Base-by-base conservation (phyloP, 2,329 filamentous ascomycete species). In the Ophiocordyceps polyrhachis-furcata region DNA sequence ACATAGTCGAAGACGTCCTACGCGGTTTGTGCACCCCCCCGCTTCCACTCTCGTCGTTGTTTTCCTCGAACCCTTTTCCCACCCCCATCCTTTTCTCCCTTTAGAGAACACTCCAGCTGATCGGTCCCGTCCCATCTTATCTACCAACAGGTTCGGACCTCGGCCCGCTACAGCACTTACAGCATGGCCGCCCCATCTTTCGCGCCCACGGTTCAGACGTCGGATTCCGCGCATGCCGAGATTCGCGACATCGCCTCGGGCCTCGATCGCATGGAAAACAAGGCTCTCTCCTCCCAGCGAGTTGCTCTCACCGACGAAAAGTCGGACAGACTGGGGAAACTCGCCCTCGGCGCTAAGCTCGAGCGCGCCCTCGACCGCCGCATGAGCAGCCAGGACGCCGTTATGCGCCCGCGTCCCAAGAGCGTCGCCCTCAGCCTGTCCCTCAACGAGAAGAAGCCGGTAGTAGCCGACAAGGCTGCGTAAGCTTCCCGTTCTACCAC, bases 261-360 rank as follows among this genome's bases (percentile, higher is more conserved):
- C 48, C 76, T 94, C 50, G 80, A 86, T 56, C 83, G 87, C 56
- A 83, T 95, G 66, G 84, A 93, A 63, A 91, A 93, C 70, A 86
- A 85, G 64, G 83, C 82, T 43, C 77, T 94, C 25, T 68, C 76
- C 53, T 76, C 81, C 55, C 88, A 95, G 67, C 81, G 88, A 23
- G 60, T 62, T 40, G 70, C 77, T 46, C 76, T 88, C 50, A 82
- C 71, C 58, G 76, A 81, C 50, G 79, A 89, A 62, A 93, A 93
- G 71, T 76, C 73, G 19, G 83, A 85, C 55, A 80, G 82, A 59
- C 70, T 93, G 62, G 80, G 78, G 67, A 93, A 93, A 67, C 73
- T 93, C 47, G 87, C 87, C 35, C 74, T 94, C 44, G 83, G 87
- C 42, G 87, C 87, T 48, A 94, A 94, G 67, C 75, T 94, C 38